These are phyloP conservation scores for Nakazawaea anatomiae DNA, from an alignment of 805 yeast genomes.

Conservation along the genomic window DNA sequence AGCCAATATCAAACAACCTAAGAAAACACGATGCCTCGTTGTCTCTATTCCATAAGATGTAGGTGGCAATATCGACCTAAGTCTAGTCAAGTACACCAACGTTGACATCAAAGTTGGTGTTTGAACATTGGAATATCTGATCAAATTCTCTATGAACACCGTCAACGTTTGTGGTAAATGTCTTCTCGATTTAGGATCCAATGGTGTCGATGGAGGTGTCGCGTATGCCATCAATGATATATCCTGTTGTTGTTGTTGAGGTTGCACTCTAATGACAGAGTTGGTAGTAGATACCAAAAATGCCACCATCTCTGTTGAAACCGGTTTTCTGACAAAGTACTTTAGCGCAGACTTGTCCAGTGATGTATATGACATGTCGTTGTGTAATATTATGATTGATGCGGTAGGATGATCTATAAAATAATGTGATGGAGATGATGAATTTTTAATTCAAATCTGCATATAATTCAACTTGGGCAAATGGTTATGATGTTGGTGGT, in stretches of 20 bases:
- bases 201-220: slow-evolving; percentile 35
- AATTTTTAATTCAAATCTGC: neutral
- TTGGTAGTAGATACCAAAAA: slow-evolving; percentile 53
- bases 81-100: slow-evolving; percentile 72
- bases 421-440: neutral
- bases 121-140: slow-evolving; percentile 83
- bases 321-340: slow-evolving; percentile 50
- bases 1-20: slow-evolving; percentile 85
- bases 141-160: slow-evolving; percentile 65
- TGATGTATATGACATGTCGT: slow-evolving; percentile 8
- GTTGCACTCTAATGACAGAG: slow-evolving; percentile 44
- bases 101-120: slow-evolving; percentile 94
- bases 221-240: slow-evolving; percentile 24
- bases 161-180: slow-evolving; percentile 37
- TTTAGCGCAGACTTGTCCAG: slow-evolving; percentile 43
- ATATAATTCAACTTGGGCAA: no score
- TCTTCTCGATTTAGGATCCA: slow-evolving; percentile 11
- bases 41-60: slow-evolving; percentile 90
- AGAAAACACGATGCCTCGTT: slow-evolving; percentile 86
- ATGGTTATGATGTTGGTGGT: no score
- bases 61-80: slow-evolving; percentile 74
- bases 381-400: neutral
- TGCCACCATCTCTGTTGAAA: slow-evolving; percentile 50
- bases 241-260: slow-evolving; percentile 26
- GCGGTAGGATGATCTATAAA: neutral